Conservation (phyloP, 1,284 basidiomycete genomes). For the Stereum hirsutum region DNA sequence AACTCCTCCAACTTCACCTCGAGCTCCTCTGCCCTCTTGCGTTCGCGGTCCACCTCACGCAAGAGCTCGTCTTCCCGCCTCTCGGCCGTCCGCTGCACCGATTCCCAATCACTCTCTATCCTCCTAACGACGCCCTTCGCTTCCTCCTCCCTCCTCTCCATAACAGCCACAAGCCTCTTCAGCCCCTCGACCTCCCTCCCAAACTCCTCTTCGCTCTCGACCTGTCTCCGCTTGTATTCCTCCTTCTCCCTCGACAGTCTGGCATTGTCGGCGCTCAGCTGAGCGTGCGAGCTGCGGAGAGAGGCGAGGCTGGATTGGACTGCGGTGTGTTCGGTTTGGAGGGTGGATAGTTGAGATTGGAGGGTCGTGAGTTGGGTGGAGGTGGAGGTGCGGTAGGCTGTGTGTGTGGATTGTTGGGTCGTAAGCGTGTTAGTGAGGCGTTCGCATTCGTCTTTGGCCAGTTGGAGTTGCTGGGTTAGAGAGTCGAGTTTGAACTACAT, state of each 20-base stretch:
- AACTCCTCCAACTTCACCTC: constrained; percentile 54
- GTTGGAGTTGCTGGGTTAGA: constrained; percentile 67
- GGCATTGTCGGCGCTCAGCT: no score
- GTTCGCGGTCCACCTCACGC: constrained; percentile 61
- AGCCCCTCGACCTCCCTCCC: constrained; percentile 65
- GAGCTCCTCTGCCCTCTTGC: constrained; percentile 45
- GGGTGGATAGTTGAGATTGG: constrained; percentile 63
- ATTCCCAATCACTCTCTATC: constrained; percentile 74
- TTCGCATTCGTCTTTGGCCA: constrained; percentile 63
- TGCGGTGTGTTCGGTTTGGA: constrained; percentile 53
- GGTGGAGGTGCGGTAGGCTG: constrained; percentile 62
- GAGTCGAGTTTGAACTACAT: constrained; percentile 73
- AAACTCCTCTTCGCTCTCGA: constrained; percentile 74
- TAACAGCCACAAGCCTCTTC: constrained; percentile 63
- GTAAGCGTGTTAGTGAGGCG: constrained; percentile 54
- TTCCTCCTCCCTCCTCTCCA: constrained; percentile 78
- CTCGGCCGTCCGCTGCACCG: constrained; percentile 60
- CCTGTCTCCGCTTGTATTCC: constrained; percentile 62
- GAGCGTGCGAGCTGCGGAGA: constrained; percentile 63
- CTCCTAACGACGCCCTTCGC: constrained; percentile 68
- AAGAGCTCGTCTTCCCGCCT: constrained; percentile 52
- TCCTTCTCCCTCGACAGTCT: no score
- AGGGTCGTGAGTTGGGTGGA: constrained; percentile 68
- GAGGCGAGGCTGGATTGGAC: constrained; percentile 57
- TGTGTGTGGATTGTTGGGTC: constrained; percentile 62